Conservation (phyloP, 2,329 filamentous ascomycete genomes). For the Penicillium sp. region DNA sequence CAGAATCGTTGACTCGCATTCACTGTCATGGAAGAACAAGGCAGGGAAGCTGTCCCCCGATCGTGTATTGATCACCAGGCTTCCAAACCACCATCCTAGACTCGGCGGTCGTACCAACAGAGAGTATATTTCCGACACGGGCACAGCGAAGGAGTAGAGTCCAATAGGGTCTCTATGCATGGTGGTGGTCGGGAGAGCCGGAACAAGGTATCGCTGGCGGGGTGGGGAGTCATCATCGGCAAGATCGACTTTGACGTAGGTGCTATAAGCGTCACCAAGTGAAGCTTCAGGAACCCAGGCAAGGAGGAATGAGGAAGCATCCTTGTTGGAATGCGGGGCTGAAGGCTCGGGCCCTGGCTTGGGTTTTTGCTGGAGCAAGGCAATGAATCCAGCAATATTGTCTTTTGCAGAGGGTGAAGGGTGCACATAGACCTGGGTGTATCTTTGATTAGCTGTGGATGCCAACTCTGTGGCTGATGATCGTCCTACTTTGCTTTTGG, state of each 20-base stretch:
- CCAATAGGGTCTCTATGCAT: conserved; percentile 70
- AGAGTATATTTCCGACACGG: conserved; percentile 86
- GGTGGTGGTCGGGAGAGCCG: conserved; percentile 83
- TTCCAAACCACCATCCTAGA: conserved; percentile 98
- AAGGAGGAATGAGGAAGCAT: conserved; percentile 74
- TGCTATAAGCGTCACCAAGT: conserved; percentile 79
- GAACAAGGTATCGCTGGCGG: conserved; percentile 85
- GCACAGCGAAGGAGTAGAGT: conserved; percentile 87
- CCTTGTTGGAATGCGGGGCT: conserved; percentile 49
- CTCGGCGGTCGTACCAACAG: conserved; percentile 88
- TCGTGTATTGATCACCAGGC: conserved; percentile 86
- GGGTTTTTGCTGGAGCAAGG: conserved; percentile 85
- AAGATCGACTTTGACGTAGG: conserved; percentile 95
- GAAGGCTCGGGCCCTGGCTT: conserved; percentile 31
- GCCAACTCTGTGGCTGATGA: neutral
- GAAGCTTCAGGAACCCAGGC: conserved; percentile 92
- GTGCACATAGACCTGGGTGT: conserved; percentile 82
- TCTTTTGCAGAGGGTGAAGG: conserved; percentile 91
- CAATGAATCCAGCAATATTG: conserved; percentile 93
- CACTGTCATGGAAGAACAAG: conserved; percentile 95
- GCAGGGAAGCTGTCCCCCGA: conserved; percentile 93
- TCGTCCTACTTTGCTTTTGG: conserved; percentile 83
- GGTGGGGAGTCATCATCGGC: conserved; percentile 78
- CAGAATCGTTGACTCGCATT: conserved; percentile 92
- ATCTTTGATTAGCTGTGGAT: neutral